These are phyloP conservation scores for Hymenotorrendiella dingleyae DNA, from an alignment of 2,329 filamentous ascomycete species.

Conservation along the genomic window DNA sequence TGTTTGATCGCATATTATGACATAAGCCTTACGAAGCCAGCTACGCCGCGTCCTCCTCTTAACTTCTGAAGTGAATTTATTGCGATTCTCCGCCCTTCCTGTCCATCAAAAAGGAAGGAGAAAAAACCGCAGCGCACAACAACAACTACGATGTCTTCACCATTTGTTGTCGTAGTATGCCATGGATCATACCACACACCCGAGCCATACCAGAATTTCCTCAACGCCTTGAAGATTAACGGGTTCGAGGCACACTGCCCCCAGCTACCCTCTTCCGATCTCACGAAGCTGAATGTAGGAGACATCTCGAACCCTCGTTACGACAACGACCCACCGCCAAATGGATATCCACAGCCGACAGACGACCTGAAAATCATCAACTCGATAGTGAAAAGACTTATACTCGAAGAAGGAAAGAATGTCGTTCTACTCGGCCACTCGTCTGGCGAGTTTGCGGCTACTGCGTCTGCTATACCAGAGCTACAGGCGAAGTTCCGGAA, in stretches of 20 bases:
- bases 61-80: too few relatives aligned
- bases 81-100: too few relatives aligned
- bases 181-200: conserved; percentile 8
- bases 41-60: too few relatives aligned
- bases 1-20: too few relatives aligned
- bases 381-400: neutral
- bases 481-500: neutral
- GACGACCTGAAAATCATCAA: neutral
- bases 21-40: too few relatives aligned
- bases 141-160: neutral
- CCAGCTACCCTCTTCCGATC: conserved; percentile 4
- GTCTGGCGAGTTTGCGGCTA: conserved; percentile 1
- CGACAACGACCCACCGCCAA: neutral
- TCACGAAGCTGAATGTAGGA: neutral
- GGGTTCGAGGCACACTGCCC: conserved; percentile 1
- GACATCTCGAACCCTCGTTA: conserved; percentile 1
- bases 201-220: conserved; percentile 3
- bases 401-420: neutral
- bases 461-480: conserved; percentile 1
- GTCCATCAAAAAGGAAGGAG: too few relatives aligned
- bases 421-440: conserved; percentile 4
- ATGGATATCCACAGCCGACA: conserved; percentile 1
- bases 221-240: neutral
- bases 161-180: conserved; percentile 1
- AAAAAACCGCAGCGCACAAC: neutral